Evolutionary conservation across 768 basidiomycete species (phyloP), one percentile per base, ranked within the genome.

Genomic region (Epithele typhae): DNA sequence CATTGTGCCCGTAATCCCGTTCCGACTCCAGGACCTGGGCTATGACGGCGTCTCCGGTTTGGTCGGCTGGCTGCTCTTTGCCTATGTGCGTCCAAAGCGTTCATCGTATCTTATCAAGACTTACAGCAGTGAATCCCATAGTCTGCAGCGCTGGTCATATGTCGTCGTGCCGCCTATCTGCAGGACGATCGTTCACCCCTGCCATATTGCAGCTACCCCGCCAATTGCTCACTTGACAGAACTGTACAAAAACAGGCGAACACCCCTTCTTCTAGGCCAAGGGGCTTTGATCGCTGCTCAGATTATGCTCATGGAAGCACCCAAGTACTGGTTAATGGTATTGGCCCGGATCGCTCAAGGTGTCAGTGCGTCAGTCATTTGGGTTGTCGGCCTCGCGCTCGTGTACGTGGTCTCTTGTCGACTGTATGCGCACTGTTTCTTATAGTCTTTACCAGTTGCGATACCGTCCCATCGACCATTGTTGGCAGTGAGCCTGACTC

Each of bases 21-120:
- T 69, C 49, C 65, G 61, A 36, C 60, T 72, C 3, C 58, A 70
- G 41, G 24, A 46, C 8, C 52, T 70, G 5, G 67, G 66, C 7
- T 71, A 70, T 44, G 48, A 41, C 3, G 52, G 59, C 15, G 58
- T 68, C 9, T 68, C 68, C 4, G 60, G 56, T 12, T 53, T 65
- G 3, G 64, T 65, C 0, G 68, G 69, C n/a, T 72, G 66, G 63
- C 58, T 72, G 9, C 56, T 72, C 8, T 69, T 72, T 25, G 67
- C 66, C 9, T 72, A 64, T 56, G 69, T 69, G 35, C 40, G 1
- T 36, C 34, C 22, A 33, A 17, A 30, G 34, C 34, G 15, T 34
- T 43, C 9, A 30, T 25, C 38, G 22, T 25, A 8, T 40, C 25
- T 52, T n/a, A 43, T 14, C 41, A 33, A 36, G 40, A 15, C 47